Evolutionary conservation across 1,284 basidiomycete species (phyloP).

Genomic region (Boletus mariae): DNA sequence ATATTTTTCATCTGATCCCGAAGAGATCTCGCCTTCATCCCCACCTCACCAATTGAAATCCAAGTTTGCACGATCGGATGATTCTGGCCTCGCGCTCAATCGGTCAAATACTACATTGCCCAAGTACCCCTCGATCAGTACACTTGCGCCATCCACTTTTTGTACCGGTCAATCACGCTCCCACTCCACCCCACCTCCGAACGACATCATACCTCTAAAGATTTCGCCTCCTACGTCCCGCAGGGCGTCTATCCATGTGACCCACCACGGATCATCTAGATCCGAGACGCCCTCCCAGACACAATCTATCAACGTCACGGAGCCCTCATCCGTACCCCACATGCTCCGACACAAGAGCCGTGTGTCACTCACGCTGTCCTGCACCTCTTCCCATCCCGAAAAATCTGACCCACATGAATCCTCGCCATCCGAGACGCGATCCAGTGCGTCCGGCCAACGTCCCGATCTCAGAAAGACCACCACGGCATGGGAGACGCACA

Average conservation of each 20-base stretch:
- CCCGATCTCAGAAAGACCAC: slow-evolving; percentile 9
- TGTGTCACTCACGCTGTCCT: slow-evolving; percentile 10
- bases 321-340: slow-evolving; percentile 6
- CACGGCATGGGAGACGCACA: slow-evolving; percentile 11
- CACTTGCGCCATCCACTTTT: slow-evolving; percentile 26
- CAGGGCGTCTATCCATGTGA: slow-evolving; percentile 9
- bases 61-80: slow-evolving; percentile 15
- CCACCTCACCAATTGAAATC: slow-evolving; percentile 10
- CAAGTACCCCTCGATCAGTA: slow-evolving; percentile 28
- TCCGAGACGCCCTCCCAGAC: slow-evolving; percentile 15
- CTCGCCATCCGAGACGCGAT: slow-evolving; percentile 20
- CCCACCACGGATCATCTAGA: slow-evolving; percentile 5
- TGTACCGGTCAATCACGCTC: slow-evolving; percentile 26
- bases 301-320: slow-evolving; percentile 9
- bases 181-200: slow-evolving; percentile 12
- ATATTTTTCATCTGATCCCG: slow-evolving; percentile 22
- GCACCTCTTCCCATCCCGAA: slow-evolving; percentile 11
- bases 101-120: slow-evolving; percentile 26
- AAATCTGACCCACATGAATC: slow-evolving; percentile 8
- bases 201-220: slow-evolving; percentile 12
- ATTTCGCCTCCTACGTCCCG: slow-evolving; percentile 25
- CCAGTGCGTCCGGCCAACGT: slow-evolving; percentile 3
- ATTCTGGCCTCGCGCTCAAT: slow-evolving; percentile 20
- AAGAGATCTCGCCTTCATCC: slow-evolving; percentile 18
- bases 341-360: slow-evolving; percentile 27